Base-by-base conservation (phyloP, 2,329 filamentous ascomycete species). In the Penicillium expansum region DNA sequence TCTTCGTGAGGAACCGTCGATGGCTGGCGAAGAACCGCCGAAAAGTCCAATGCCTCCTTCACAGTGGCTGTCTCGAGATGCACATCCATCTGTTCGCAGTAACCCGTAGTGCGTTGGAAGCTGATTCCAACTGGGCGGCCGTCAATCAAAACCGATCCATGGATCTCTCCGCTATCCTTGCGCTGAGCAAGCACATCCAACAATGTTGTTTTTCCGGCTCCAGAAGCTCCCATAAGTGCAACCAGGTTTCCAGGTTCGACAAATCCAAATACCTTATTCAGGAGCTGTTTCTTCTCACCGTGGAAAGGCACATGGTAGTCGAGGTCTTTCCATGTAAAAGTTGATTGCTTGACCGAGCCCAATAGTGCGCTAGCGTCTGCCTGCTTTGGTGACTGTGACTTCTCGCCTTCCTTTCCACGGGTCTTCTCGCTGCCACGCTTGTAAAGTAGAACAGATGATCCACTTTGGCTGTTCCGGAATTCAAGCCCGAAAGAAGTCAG, bases 251-350 rank as follows among this genome's bases (percentile, higher is more conserved):
- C 90, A 0, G 89, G 89, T 60, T 87, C 85, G 47, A 91, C 88
- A 60, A 85, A 92, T 2, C 86, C 91, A 64, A 83, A 81, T 1
- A 88, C 81, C 44, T 87, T 79, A 59, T 85, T 77, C 13, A 88
- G 73, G 9, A 87, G 68, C 4, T 77, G 74, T 48, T 78, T 71
- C 61, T 79, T 70, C 44, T 78, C 71, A 1, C 74, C 71, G 4
- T 79, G 74, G 48, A 74, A 77, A 4, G 56, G 76, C 59, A 81
- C 86, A 60, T 69, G 81, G 69, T 96, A 96, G 67, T 87, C 90
- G 50, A 96, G 84, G 55, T 89, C 82, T 69, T 92, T 89, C 89
- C 91, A 96, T 0, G 91, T 94, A 55, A 95, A 80, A 2, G 90
- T 80, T 38, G 86, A 85, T 59, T 88, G 84, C 48, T 88, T 87